phyloP scores from a whole-genome alignment of 805 yeast genomes.

The Metschnikowia noctiluminum region DNA sequence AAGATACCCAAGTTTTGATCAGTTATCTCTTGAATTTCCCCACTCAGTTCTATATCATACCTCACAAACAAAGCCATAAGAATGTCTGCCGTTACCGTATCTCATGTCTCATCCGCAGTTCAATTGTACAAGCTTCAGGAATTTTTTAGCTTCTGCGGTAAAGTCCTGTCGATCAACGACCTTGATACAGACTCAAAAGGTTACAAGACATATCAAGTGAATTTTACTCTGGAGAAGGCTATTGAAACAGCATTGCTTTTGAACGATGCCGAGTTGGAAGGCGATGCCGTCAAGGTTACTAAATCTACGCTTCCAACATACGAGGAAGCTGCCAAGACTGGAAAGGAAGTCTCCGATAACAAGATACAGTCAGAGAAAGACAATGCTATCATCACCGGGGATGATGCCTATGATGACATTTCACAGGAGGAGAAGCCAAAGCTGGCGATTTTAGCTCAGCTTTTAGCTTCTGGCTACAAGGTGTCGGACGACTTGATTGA shows the following conservation, averaged over 20 bases:
- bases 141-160: slow-evolving; percentile 75
- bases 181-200: slow-evolving; percentile 26
- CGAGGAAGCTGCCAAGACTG: slow-evolving; percentile 9
- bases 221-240: slow-evolving; percentile 57
- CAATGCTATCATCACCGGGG: slow-evolving; percentile 25
- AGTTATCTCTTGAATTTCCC: too few relatives aligned
- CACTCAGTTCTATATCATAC: too few relatives aligned
- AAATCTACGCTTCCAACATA: slow-evolving; percentile 19
- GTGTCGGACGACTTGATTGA: slow-evolving; percentile 59
- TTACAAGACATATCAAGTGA: slow-evolving; percentile 45
- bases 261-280: slow-evolving; percentile 71
- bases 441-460: slow-evolving; percentile 70
- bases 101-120: slow-evolving; percentile 51
- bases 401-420: slow-evolving; percentile 44
- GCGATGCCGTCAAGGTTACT: slow-evolving; percentile 48
- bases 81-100: slow-evolving; percentile 49
- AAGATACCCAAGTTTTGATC: background rate
- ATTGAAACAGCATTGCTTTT: slow-evolving; percentile 66
- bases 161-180: slow-evolving; percentile 33
- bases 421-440: slow-evolving; percentile 78
- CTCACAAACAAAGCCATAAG: too few relatives aligned
- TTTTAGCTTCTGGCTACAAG: slow-evolving; percentile 69
- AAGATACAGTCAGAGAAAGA: slow-evolving; percentile 19
- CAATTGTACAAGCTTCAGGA: slow-evolving; percentile 52
- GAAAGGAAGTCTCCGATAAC: slow-evolving; percentile 15